Evolutionary conservation across 495 filamentous ascomycete species (phyloP), one percentile per base, ranked within the genome.

Genomic region (Staphylotrichum longicolle): DNA sequence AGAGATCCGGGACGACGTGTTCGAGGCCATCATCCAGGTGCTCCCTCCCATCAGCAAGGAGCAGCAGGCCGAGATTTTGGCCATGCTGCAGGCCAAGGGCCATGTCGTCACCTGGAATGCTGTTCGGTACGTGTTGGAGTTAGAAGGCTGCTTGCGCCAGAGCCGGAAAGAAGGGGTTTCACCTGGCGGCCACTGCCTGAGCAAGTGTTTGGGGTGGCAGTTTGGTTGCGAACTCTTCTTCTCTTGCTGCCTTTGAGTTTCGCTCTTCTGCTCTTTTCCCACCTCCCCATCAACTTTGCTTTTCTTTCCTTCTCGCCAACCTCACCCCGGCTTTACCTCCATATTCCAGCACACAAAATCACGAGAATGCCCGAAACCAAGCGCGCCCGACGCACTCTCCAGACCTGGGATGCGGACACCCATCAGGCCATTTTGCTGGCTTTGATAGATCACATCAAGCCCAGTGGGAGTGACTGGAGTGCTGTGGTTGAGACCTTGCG

Each of bases 101-200:
- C 65, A 70, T 41, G 42, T 67, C 10, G 68, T 73, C 4, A 60
- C 15, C 35, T 77, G 74, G 74, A 77, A 77, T 30, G 72, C 64
- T 20, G 71, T 77, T 8, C 66, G 74, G 74, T 73, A 74, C 30
- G 67, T 68, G 11, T 34, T 49, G 9, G 12, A 41, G 15, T 15
- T 44, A 7, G 5, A 9, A 4, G 15, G 0, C 20, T 0, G 14
- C 10, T 46, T 34, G 1, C 0, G 9, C 7, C 12, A 0, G 1
- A 14, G 8, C 10, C 7, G 30, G 42, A 39, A 27, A 27, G 55
- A 49, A 47, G 39, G 15, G 7, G 42, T 4, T 15, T 14, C 8
- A 7, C 0, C 30, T 15, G 27, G 8, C 35, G 20, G 10, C 0
- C 20, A 30, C 10, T 39, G 14, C 5, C 48, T 15, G 37, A 45